These are phyloP conservation scores for Perkinsela sp. DNA, from an alignment of 208 protist genomes.

Conservation along the genomic window DNA sequence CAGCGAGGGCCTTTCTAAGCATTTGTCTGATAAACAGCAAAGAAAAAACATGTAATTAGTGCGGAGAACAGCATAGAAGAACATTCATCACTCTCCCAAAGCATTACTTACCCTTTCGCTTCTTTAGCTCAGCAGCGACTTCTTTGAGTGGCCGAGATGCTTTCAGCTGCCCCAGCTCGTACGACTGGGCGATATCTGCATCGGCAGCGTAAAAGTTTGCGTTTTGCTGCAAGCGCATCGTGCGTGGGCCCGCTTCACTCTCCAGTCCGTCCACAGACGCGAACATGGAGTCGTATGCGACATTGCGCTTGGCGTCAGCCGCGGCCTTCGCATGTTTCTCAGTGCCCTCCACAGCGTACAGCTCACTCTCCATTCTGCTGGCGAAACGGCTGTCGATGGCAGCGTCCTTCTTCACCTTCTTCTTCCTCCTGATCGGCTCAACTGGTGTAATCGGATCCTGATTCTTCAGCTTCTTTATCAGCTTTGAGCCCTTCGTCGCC, in stretches of 20 bases:
- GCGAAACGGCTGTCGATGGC: neutral
- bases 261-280: neutral
- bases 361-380: neutral
- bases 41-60: too few species aligned
- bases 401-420: neutral
- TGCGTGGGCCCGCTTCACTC: neutral
- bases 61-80: too few species aligned
- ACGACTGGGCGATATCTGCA: neutral
- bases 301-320: neutral
- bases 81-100: too few species aligned
- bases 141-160: too few species aligned
- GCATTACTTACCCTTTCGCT: too few species aligned
- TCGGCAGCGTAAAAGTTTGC: neutral
- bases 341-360: neutral
- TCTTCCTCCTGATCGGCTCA: neutral
- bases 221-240: neutral
- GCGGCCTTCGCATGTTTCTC: neutral
- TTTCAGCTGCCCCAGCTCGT: neutral
- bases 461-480: slow-evolving; percentile 36
- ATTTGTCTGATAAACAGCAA: too few species aligned
- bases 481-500: slow-evolving; percentile 34
- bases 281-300: neutral
- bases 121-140: too few species aligned
- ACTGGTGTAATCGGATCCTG: slow-evolving; percentile 6
- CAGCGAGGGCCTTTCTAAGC: too few species aligned